phyloP scores from a whole-genome alignment of 495 filamentous ascomycete genomes.

The Trichoderma virens region DNA sequence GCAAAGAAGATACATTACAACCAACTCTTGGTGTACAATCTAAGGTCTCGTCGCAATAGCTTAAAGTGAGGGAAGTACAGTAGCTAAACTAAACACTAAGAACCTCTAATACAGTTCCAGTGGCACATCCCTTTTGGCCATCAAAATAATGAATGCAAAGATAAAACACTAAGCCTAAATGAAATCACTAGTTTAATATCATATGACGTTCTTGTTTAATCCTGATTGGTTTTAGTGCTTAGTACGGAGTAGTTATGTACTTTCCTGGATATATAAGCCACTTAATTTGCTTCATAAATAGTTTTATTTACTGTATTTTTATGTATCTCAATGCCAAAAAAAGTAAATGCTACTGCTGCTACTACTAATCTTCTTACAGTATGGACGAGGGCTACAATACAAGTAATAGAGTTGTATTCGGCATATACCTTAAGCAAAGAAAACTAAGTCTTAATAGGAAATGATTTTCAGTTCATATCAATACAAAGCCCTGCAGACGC shows the following conservation, averaged over 20 bases:
- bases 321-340: not conserved
- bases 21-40: too few species aligned
- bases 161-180: not conserved
- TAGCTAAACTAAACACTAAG: too few species aligned
- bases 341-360: not conserved
- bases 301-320: not conserved
- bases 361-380: not conserved
- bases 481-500: slow-evolving; percentile 15
- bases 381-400: not conserved
- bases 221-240: not conserved
- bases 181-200: not conserved
- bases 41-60: too few species aligned
- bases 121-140: too few species aligned
- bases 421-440: not conserved
- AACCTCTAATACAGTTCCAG: too few species aligned
- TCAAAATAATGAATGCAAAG: too few species aligned
- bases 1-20: too few species aligned
- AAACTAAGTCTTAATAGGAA: not conserved
- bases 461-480: not conserved
- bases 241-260: too few species aligned
- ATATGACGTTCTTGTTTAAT: not conserved
- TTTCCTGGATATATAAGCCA: not conserved
- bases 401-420: not conserved
- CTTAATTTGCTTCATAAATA: not conserved
- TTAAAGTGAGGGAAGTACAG: too few species aligned